Percentiles rank a stretch among this genome's conserved stretches.
Conservation (phyloP, 1,284 basidiomycete species). For the Puccinia hordei region DNA sequence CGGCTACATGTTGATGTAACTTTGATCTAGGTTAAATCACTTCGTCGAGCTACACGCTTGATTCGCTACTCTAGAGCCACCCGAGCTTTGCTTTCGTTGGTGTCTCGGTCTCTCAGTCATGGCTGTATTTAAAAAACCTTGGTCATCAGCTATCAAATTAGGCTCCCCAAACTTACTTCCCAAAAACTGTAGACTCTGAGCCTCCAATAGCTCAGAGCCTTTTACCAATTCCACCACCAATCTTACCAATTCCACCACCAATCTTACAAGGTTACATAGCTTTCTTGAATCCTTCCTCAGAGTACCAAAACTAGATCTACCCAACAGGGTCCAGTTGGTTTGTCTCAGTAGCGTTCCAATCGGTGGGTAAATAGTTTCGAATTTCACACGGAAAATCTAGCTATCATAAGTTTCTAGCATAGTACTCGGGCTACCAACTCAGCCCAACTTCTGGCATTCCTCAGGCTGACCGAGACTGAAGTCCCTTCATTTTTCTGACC, state of each 20-base stretch:
- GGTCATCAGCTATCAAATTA: neutral
- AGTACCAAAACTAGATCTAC: slow-evolving; percentile 7
- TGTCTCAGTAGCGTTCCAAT: slow-evolving; percentile 13
- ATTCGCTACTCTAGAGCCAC: neutral
- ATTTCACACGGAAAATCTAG: slow-evolving; percentile 11
- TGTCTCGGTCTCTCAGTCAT: neutral
- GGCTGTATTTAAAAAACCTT: neutral
- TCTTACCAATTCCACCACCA: neutral
- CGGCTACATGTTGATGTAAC: neutral
- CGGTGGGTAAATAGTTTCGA: neutral
- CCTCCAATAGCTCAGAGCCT: neutral
- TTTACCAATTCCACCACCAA: too few relatives aligned
- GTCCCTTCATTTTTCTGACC: neutral
- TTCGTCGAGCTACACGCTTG: neutral
- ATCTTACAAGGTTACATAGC: neutral
- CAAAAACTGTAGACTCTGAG: neutral
- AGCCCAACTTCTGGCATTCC: neutral
- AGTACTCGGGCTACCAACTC: neutral
- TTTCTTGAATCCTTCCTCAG: neutral
- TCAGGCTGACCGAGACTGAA: neutral
- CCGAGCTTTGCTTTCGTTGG: neutral
- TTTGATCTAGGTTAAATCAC: too few relatives aligned
- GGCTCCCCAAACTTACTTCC: neutral
- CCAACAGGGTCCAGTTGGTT: neutral
- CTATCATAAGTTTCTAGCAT: neutral